Percentiles rank a stretch among this genome's conserved stretches.
phyloP scores from a whole-genome alignment of 257 asterid species.

The Fraxinus anomala region DNA sequence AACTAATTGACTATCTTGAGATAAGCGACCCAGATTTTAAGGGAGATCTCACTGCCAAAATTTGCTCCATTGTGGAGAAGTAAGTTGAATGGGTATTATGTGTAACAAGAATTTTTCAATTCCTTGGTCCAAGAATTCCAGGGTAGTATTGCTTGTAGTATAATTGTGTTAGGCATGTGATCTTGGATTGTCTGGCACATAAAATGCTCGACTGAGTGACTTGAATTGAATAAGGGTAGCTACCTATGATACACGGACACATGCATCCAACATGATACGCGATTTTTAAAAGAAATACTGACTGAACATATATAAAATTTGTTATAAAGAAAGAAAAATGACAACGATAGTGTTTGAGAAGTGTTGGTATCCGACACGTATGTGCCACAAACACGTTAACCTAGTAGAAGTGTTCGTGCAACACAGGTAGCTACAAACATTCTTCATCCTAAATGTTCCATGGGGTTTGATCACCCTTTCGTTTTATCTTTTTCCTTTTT shows the following conservation, averaged over 20 bases:
- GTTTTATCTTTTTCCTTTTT: background rate
- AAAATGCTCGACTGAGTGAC: background rate
- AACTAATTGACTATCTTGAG: constrained; percentile 86
- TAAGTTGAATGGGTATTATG: constrained; percentile 49
- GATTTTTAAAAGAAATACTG: no score
- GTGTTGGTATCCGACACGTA: no score
- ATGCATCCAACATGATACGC: no score
- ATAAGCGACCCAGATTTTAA: constrained; percentile 87
- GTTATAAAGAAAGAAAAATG: no score
- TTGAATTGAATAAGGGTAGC: background rate
- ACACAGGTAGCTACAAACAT: background rate
- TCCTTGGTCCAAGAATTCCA: constrained; percentile 5
- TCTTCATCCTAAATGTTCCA: constrained; percentile 10
- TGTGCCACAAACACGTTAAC: no score
- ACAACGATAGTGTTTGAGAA: no score
- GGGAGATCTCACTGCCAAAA: constrained; percentile 91
- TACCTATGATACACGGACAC: background rate
- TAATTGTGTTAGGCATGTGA: constrained; percentile 14
- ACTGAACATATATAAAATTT: no score
- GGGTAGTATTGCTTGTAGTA: background rate
- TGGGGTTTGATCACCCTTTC: constrained; percentile 7
- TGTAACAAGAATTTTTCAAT: constrained; percentile 4
- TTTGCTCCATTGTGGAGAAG: constrained; percentile 97
- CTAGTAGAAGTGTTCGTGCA: no score
- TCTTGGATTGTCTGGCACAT: background rate